phyloP scores from a whole-genome alignment of 352 stramenopile genomes.

The Globisporangium uncinulatum region DNA sequence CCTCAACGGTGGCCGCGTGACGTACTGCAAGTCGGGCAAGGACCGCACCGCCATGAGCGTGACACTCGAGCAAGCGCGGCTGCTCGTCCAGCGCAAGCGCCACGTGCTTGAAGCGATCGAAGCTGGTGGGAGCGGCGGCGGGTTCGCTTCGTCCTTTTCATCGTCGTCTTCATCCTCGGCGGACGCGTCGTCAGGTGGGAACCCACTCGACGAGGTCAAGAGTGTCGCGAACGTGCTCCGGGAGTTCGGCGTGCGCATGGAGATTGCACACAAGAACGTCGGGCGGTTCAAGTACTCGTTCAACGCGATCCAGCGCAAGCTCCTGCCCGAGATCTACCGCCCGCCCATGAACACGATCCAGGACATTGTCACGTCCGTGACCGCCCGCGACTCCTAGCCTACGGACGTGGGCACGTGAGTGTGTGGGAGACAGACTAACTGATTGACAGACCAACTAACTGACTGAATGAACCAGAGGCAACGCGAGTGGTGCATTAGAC shows the following conservation, averaged over 20 bases:
- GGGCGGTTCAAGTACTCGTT: slow-evolving; percentile 96
- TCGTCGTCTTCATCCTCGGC: too few relatives aligned
- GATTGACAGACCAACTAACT: background rate
- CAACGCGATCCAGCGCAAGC: slow-evolving; percentile 94
- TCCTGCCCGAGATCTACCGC: slow-evolving; percentile 92
- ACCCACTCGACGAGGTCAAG: slow-evolving; percentile 70
- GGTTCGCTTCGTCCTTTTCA: too few relatives aligned
- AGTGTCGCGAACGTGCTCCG: slow-evolving; percentile 84
- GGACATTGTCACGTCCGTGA: slow-evolving; percentile 89
- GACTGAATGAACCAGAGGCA: background rate
- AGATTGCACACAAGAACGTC: slow-evolving; percentile 97
- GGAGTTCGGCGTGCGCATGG: slow-evolving; percentile 90
- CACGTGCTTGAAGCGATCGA: slow-evolving; percentile 75
- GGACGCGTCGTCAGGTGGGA: too few relatives aligned
- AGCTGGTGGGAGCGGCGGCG: slow-evolving; percentile 22
- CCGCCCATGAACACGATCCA: slow-evolving; percentile 88
- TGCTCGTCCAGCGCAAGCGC: slow-evolving; percentile 78
- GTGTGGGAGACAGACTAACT: background rate
- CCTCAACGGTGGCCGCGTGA: slow-evolving; percentile 89
- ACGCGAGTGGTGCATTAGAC: background rate
- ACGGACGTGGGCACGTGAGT: background rate
- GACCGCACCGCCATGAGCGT: slow-evolving; percentile 97
- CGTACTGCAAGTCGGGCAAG: slow-evolving; percentile 98
- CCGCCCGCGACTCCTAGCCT: slow-evolving; percentile 74
- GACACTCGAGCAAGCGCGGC: slow-evolving; percentile 92